phyloP scores from a whole-genome alignment of 768 basidiomycete species.

The Psilocybe subaeruginosa region DNA sequence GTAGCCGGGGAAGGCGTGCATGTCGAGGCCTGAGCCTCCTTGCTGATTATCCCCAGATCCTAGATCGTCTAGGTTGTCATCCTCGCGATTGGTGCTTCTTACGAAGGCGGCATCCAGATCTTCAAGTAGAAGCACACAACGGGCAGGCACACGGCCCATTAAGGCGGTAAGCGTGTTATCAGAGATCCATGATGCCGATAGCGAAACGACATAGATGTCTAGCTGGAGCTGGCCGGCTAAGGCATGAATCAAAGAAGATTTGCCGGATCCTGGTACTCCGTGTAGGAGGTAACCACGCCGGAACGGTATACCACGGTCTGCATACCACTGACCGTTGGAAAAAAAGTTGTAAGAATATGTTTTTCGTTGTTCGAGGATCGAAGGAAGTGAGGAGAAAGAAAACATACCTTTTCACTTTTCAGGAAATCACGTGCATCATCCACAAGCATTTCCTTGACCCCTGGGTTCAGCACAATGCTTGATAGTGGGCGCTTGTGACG shows the following conservation, averaged over 20 bases:
- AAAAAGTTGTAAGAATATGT: conserved; percentile 3
- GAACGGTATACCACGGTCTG: conserved; percentile 92
- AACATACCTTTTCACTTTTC: conserved; percentile 72
- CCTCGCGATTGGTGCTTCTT: conserved; percentile 70
- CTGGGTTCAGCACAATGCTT: conserved; percentile 85
- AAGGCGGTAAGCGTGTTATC: conserved; percentile 85
- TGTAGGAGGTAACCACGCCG: conserved; percentile 86
- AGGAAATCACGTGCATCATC: conserved; percentile 84
- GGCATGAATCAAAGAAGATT: conserved; percentile 84
- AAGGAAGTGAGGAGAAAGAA: conserved; percentile 6
- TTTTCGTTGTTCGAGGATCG: background rate
- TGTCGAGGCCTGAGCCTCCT: conserved; percentile 11
- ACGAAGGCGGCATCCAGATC: conserved; percentile 92
- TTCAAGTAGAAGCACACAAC: conserved; percentile 86
- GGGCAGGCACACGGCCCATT: conserved; percentile 85
- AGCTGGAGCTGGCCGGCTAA: conserved; percentile 89
- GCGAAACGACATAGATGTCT: conserved; percentile 89
- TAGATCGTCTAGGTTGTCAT: conserved; percentile 40
- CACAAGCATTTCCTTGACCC: conserved; percentile 89
- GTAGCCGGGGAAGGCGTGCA: conserved; percentile 18
- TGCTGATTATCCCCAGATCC: conserved; percentile 27
- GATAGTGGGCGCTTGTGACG: conserved; percentile 88
- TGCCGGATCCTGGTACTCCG: conserved; percentile 85
- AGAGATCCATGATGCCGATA: conserved; percentile 84
- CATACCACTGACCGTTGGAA: conserved; percentile 68